Percentiles rank a stretch among this genome's conserved stretches.
Evolutionary conservation across 148 eudicot genomes (phyloP).

Genomic region (Rhododendron griersonianum): DNA sequence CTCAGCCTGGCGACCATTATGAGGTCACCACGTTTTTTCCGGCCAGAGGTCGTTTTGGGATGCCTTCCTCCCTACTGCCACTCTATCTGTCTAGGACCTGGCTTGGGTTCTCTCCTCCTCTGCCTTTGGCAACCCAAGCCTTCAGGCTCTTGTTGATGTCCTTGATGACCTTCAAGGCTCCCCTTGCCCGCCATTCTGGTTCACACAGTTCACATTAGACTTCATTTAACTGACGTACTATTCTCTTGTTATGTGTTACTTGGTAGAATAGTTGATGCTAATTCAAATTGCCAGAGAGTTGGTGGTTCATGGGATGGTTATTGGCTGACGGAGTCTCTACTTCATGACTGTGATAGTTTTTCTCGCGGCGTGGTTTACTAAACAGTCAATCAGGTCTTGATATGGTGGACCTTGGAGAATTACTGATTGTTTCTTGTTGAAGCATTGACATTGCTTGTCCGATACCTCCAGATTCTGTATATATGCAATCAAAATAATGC

Average conservation of each 20-base stretch:
- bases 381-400: constrained; percentile 13
- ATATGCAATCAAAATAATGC: not conserved
- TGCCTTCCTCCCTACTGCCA: not conserved
- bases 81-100: not conserved
- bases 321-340: constrained; percentile 92
- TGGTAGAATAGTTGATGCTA: not conserved
- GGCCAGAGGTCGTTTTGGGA: too few relatives aligned
- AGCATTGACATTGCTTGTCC: not conserved
- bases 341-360: constrained; percentile 87
- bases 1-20: too few relatives aligned
- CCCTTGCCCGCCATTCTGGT: not conserved
- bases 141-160: not conserved
- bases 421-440: not conserved
- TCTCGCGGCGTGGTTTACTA: constrained; percentile 88
- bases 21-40: too few relatives aligned
- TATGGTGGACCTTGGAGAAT: not conserved
- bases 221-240: not conserved
- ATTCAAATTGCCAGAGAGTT: constrained; percentile 54
- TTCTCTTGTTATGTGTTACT: not conserved
- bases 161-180: not conserved
- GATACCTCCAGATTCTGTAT: not conserved
- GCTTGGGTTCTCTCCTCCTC: not conserved
- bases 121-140: not conserved
- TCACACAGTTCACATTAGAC: not conserved
- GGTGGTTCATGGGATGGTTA: constrained; percentile 98